phyloP scores from a whole-genome alignment of 1,284 basidiomycete genomes.

The Leccinum fallax region DNA sequence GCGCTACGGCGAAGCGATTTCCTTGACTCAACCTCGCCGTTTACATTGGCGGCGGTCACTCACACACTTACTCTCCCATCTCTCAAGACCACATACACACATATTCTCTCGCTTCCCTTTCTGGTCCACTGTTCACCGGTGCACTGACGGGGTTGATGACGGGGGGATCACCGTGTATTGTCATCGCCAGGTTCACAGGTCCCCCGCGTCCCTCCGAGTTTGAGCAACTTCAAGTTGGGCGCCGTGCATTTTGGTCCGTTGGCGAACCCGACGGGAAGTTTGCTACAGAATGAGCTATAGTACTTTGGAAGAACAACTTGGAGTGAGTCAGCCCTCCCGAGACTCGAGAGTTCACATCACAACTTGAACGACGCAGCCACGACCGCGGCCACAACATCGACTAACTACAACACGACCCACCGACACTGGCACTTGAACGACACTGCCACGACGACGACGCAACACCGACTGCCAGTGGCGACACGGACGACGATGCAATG shows the following conservation, averaged over 20 bases:
- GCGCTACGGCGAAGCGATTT: conserved; percentile 3
- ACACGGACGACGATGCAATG: no score
- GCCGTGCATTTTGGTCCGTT: neutral
- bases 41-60: neutral
- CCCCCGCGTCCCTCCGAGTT: neutral
- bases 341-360: no score
- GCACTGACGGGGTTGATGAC: neutral
- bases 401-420: no score
- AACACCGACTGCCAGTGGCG: no score
- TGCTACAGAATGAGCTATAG: no score
- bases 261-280: neutral
- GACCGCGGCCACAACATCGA: no score
- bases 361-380: no score
- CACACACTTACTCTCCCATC: neutral
- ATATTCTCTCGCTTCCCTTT: neutral
- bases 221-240: neutral
- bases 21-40: neutral
- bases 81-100: neutral
- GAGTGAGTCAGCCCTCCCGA: no score
- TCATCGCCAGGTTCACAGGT: neutral
- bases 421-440: no score
- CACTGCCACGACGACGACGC: no score
- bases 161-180: neutral
- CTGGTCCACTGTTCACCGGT: neutral
- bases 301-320: no score